Base-by-base conservation (phyloP, 495 filamentous ascomycete genomes). In the Penicillium tannophilum region DNA sequence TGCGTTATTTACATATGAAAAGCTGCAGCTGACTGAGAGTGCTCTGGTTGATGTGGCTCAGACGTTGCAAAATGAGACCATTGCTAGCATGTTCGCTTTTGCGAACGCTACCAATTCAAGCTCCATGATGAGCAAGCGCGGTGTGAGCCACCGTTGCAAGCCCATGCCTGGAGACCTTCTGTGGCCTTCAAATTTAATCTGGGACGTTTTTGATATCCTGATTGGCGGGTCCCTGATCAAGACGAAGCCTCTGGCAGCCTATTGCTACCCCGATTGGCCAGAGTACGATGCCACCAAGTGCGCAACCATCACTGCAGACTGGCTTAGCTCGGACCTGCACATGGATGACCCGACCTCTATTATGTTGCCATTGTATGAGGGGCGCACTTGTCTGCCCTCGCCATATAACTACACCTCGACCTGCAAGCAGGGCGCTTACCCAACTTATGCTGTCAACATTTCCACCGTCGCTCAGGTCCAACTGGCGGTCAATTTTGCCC, bases 401-500 rank as follows among this genome's bases (percentile, higher is more conserved):
- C 63, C 63, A 60, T 60, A 44, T 41, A 61, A 62, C 45, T 49
- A 64, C 10, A 65, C 55, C 30, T 67, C 17, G 4, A 76, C 69
- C n/a, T 85, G 84, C 64, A 76, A 75, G 0, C 74, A 78, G 51
- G 83, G 82, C 4, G 77, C 72, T 4, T 84, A 80, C 60, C 81
- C 82, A 1, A 26, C 28, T 8, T 54, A 54, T 20, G 52, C 39
- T 11, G 52, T 45, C 10, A 54, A 54, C 14, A 14, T 54, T 24
- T 43, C 52, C 14, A 44, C 52, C 19, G 52, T 54, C 6, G 44
- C 42, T 9, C 36, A 88, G 51, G 71, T 83, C 51, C 72, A 74
- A 42, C 70, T 70, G 3, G 82, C 76, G 5, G 63, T 88, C n/a
- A 69, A 73, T 20, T 88, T 87, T 49, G 82, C 83, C 10, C 55